Percentiles rank a stretch among this genome's conserved stretches.
Conservation (phyloP, 202 grass and related monocot genomes). For the Setaria viridis region DNA sequence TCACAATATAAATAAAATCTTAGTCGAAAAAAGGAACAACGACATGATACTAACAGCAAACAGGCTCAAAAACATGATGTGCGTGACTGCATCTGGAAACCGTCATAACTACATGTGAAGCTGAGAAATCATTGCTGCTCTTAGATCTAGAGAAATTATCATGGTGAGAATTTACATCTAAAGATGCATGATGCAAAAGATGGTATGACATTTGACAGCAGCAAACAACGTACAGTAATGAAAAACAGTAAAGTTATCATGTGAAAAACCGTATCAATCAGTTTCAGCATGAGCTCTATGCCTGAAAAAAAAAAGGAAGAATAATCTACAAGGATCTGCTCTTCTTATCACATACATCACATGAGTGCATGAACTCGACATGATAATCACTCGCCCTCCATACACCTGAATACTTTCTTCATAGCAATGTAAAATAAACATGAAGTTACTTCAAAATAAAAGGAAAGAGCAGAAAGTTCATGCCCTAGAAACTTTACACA, state of each 20-base stretch:
- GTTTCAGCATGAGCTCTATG: constrained; percentile 8
- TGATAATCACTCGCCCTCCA: background rate
- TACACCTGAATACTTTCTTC: constrained; percentile 15
- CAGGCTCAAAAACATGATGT: constrained; percentile 2
- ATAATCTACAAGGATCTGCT: constrained; percentile 4
- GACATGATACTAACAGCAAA: background rate
- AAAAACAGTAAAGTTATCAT: background rate
- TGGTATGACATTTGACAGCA: background rate
- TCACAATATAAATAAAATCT: background rate
- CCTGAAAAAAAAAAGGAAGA: background rate
- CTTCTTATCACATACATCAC: background rate
- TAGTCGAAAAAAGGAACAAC: background rate
- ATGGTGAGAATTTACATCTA: background rate
- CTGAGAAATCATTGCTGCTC: background rate
- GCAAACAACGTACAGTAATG: background rate
- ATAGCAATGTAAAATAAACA: constrained; percentile 17
- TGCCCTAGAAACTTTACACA: background rate
- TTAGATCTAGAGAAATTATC: background rate
- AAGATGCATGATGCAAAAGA: constrained; percentile 18
- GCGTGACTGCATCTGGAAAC: background rate
- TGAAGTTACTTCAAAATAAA: background rate
- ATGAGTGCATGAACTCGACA: background rate
- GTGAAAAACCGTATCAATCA: background rate
- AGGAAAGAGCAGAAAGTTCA: background rate
- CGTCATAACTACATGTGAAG: constrained; percentile 7